phyloP scores from a whole-genome alignment of 371 early-diverging fungal species.

The Mortierella sp. region DNA sequence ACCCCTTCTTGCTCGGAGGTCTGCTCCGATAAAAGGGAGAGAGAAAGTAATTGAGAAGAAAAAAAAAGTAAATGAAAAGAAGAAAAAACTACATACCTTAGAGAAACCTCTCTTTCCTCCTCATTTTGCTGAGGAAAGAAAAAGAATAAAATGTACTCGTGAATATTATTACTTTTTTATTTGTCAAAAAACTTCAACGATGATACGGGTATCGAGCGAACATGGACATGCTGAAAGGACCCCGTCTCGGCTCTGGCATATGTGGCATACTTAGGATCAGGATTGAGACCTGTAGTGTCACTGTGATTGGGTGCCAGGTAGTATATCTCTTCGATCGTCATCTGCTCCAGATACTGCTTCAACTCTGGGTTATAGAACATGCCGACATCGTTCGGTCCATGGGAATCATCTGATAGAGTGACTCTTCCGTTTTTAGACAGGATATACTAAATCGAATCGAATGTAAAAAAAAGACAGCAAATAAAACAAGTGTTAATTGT shows the following conservation, averaged over 20 bases:
- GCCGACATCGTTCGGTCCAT: slow-evolving; percentile 90
- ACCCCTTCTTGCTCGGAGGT: slow-evolving; percentile 73
- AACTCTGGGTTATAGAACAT: slow-evolving; percentile 72
- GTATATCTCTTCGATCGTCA: slow-evolving; percentile 34
- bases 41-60: not conserved
- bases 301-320: slow-evolving; percentile 25
- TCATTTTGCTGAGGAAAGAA: no score
- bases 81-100: not conserved
- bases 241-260: slow-evolving; percentile 14
- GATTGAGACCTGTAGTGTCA: not conserved
- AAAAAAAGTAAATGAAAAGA: no score
- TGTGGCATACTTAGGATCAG: not conserved
- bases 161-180: no score
- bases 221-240: slow-evolving; percentile 49
- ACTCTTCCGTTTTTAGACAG: slow-evolving; percentile 73
- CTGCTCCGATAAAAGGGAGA: slow-evolving; percentile 59
- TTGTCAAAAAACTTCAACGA: slow-evolving; percentile 19
- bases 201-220: slow-evolving; percentile 26
- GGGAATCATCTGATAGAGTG: slow-evolving; percentile 93
- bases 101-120: no score
- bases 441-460: slow-evolving; percentile 64
- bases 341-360: slow-evolving; percentile 37
- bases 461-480: not conserved
- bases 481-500: not conserved
- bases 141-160: no score